Evolutionary conservation across 164 flowering plant species (phyloP).

Genomic region (Cinnamomum chago): DNA sequence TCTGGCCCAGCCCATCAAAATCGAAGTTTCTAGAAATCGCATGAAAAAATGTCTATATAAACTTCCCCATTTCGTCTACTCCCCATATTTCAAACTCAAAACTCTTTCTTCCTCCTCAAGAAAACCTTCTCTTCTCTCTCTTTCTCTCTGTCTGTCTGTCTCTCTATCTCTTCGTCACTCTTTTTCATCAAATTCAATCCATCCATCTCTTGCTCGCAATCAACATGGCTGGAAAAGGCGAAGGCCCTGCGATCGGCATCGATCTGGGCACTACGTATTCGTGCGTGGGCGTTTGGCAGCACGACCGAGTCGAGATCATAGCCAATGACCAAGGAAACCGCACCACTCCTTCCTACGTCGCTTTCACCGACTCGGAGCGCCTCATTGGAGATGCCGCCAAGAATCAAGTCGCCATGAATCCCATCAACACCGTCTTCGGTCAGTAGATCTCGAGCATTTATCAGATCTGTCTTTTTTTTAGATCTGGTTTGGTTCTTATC

Average conservation of each 20-base stretch:
- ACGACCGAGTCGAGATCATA: constrained; percentile 51
- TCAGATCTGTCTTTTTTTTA: not conserved
- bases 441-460: not conserved
- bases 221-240: constrained; percentile 41
- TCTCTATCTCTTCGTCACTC: not conserved
- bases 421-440: constrained; percentile 63
- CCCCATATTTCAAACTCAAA: not conserved
- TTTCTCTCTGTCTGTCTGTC: not conserved
- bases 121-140: too few species aligned
- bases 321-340: constrained; percentile 55
- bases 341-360: constrained; percentile 56
- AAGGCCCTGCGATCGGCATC: constrained; percentile 53
- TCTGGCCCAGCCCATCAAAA: not conserved
- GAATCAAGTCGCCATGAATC: constrained; percentile 66
- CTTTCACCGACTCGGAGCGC: constrained; percentile 44
- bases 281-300: constrained; percentile 51
- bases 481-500: too few species aligned
- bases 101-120: not conserved
- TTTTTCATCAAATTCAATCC: not conserved
- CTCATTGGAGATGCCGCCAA: constrained; percentile 55
- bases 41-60: not conserved
- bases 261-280: constrained; percentile 54
- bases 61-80: not conserved
- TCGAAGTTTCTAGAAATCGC: not conserved
- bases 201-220: not conserved